Evolutionary conservation across 228 moss, liverwort and hornwort species (phyloP).

Genomic region (Sphagnum fallax): DNA sequence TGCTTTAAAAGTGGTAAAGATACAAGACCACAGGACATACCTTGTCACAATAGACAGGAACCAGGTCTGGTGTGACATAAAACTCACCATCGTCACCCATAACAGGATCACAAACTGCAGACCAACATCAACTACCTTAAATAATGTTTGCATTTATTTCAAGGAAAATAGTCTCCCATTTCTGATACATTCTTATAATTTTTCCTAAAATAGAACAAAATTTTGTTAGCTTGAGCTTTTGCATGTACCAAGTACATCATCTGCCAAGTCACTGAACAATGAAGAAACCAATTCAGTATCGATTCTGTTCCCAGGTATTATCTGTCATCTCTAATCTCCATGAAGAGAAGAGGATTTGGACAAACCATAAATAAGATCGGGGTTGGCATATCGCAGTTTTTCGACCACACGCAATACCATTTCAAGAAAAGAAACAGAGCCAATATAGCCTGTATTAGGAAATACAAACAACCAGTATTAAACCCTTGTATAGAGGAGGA

Average conservation of each 20-base stretch:
- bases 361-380: conserved; percentile 85
- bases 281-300: too few species aligned
- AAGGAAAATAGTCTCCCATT: too few species aligned
- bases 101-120: conserved; percentile 94
- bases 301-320: too few species aligned
- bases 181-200: too few species aligned
- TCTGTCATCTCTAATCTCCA: too few species aligned
- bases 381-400: conserved; percentile 80
- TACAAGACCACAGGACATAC: conserved; percentile 14
- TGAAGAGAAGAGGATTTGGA: too few species aligned
- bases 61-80: conserved; percentile 79
- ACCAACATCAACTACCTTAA: neutral
- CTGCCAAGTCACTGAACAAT: too few species aligned
- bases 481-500: neutral
- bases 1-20: too few species aligned
- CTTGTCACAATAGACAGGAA: conserved; percentile 81
- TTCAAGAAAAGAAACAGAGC: conserved; percentile 84
- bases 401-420: conserved; percentile 76
- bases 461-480: conserved; percentile 1
- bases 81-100: conserved; percentile 98
- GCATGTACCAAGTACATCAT: too few species aligned
- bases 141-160: too few species aligned
- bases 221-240: too few species aligned
- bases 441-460: conserved; percentile 74
- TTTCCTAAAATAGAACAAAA: too few species aligned